Conservation (phyloP, 371 early-diverging fungal genomes). For the Actinomortierella wolfii region DNA sequence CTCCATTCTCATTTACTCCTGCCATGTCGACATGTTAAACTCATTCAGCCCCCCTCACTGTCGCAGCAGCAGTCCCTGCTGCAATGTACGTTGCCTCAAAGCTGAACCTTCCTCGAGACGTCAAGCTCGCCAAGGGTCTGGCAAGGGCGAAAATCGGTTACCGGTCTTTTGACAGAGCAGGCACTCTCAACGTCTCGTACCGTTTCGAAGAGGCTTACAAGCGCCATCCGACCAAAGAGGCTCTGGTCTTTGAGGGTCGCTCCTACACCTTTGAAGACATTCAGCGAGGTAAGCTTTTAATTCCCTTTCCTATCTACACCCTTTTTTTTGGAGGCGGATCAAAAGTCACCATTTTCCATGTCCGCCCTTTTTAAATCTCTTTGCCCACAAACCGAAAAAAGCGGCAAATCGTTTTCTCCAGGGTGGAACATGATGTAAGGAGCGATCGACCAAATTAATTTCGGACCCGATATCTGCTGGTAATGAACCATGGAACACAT, state of each 20-base stretch:
- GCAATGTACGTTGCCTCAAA: slow-evolving; percentile 42
- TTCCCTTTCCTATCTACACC: background rate
- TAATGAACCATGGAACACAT: no score
- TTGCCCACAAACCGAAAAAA: no score
- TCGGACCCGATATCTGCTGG: no score
- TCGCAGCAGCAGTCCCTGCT: slow-evolving; percentile 42
- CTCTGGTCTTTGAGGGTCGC: slow-evolving; percentile 41
- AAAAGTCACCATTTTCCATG: background rate
- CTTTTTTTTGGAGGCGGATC: no score
- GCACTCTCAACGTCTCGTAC: slow-evolving; percentile 40
- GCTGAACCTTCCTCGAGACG: slow-evolving; percentile 35
- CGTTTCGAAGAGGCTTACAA: slow-evolving; percentile 43
- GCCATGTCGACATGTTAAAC: no score
- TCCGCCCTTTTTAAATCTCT: background rate
- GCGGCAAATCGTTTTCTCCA: no score
- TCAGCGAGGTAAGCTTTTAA: slow-evolving; percentile 23
- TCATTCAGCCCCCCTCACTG: slow-evolving; percentile 10
- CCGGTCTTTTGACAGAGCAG: slow-evolving; percentile 39
- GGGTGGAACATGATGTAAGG: no score
- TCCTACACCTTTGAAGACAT: slow-evolving; percentile 42
- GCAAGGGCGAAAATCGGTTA: slow-evolving; percentile 28
- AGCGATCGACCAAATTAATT: no score
- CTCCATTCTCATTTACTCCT: no score
- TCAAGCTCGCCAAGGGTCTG: slow-evolving; percentile 38
- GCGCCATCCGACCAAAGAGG: slow-evolving; percentile 34